phyloP scores from a whole-genome alignment of 2,329 filamentous ascomycete species.

The Bipolaris oryzae region DNA sequence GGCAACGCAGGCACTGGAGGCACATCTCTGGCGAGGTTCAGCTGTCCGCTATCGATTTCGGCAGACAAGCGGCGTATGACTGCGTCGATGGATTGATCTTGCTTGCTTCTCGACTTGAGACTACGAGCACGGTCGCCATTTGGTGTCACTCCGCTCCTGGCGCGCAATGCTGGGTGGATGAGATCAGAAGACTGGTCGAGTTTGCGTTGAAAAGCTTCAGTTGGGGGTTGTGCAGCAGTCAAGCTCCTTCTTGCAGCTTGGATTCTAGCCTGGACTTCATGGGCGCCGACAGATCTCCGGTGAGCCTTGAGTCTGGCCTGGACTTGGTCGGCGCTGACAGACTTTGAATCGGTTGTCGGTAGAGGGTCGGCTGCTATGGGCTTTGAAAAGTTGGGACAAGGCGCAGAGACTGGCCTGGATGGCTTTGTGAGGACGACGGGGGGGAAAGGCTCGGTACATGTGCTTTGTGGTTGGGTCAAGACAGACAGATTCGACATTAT shows the following conservation, averaged over 20 bases:
- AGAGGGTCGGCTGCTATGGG: slow-evolving; percentile 1
- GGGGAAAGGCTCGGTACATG: slow-evolving; percentile 33
- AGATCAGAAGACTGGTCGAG: slow-evolving; percentile 18
- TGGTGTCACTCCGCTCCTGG: slow-evolving; percentile 11
- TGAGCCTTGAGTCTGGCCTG: slow-evolving; percentile 10
- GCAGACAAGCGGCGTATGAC: slow-evolving; percentile 30
- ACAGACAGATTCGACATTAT: slow-evolving; percentile 44
- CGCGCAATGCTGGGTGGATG: slow-evolving; percentile 16
- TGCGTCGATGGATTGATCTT: slow-evolving; percentile 28
- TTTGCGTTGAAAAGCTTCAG: slow-evolving; percentile 17
- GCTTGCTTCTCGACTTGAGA: slow-evolving; percentile 5
- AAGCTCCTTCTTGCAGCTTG: slow-evolving; percentile 25
- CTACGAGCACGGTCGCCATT: slow-evolving; percentile 6
- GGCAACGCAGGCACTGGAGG: slow-evolving; percentile 10
- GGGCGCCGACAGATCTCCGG: slow-evolving; percentile 16
- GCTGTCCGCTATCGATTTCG: not conserved
- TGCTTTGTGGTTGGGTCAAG: slow-evolving; percentile 40
- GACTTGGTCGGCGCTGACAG: not conserved
- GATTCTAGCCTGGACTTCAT: slow-evolving; percentile 29
- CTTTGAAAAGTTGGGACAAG: slow-evolving; percentile 27
- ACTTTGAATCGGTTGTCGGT: slow-evolving; percentile 9
- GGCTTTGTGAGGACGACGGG: slow-evolving; percentile 18
- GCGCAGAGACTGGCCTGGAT: slow-evolving; percentile 23
- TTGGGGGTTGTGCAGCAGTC: slow-evolving; percentile 13
- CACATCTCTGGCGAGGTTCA: not conserved